phyloP scores from a whole-genome alignment of 176 grass and related monocot species.

The Musa itinerans region DNA sequence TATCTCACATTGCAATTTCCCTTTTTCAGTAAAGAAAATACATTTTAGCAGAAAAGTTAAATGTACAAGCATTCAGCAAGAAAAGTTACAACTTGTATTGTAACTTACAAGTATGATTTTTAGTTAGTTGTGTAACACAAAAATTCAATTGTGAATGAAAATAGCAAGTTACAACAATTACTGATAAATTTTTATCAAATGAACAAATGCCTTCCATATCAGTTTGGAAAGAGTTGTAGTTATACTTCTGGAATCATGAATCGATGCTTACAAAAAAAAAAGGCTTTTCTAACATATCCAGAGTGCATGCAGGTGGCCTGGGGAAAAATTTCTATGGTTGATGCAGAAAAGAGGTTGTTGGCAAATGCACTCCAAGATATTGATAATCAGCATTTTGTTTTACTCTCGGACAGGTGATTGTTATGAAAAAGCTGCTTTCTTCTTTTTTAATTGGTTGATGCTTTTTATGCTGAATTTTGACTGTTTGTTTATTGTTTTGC shows the following conservation, averaged over 20 bases:
- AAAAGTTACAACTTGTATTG: too few relatives aligned
- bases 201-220: not conserved
- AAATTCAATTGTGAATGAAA: too few relatives aligned
- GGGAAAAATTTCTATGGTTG: constrained; percentile 95
- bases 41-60: too few relatives aligned
- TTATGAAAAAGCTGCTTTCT: not conserved
- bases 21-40: too few relatives aligned
- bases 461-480: constrained; percentile 5
- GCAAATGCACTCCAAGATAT: constrained; percentile 77
- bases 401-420: constrained; percentile 80
- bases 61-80: too few relatives aligned
- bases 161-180: too few relatives aligned
- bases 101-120: too few relatives aligned
- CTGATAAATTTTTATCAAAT: too few relatives aligned
- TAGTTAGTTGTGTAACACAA: too few relatives aligned
- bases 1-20: too few relatives aligned
- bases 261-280: not conserved
- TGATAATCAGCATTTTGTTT: constrained; percentile 96
- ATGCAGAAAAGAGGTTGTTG: constrained; percentile 93
- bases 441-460: not conserved
- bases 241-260: not conserved
- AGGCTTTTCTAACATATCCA: constrained; percentile 9
- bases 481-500: constrained; percentile 20
- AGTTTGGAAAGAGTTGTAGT: too few relatives aligned
- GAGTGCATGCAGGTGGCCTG: constrained; percentile 51